These are phyloP conservation scores for Diplotaxis tenuifolia DNA, from an alignment of 345 rosid genomes.

Conservation along the genomic window DNA sequence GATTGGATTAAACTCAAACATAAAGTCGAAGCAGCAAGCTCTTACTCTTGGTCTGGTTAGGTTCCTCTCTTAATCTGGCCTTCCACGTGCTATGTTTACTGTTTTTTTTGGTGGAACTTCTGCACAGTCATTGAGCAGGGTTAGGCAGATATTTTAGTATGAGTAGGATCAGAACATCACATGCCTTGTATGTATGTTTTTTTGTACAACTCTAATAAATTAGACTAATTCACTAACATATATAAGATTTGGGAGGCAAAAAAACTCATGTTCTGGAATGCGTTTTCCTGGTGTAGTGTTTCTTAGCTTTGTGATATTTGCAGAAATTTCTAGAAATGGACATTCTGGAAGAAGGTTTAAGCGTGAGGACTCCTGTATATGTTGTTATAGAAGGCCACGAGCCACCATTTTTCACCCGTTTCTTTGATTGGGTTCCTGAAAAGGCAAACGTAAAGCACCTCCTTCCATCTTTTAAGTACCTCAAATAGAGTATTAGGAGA, in stretches of 20 bases:
- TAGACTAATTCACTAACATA: not conserved
- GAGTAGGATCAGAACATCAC: not conserved
- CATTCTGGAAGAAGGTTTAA: conserved; percentile 51
- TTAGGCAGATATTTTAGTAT: not conserved
- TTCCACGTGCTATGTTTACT: not conserved
- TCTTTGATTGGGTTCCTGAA: conserved; percentile 72
- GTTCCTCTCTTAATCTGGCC: conserved; percentile 4
- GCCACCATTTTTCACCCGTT: conserved; percentile 72
- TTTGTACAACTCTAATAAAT: not conserved
- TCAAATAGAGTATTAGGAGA: not conserved
- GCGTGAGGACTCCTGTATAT: conserved; percentile 57
- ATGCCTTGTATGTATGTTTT: not conserved
- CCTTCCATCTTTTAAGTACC: not conserved
- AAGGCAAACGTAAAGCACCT: conserved; percentile 56
- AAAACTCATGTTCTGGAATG: not conserved
- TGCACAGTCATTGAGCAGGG: not conserved
- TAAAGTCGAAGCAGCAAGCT: conserved; percentile 52
- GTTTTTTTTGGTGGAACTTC: not conserved
- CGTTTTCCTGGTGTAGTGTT: not conserved
- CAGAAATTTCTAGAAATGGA: conserved; percentile 71
- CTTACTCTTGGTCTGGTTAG: conserved; percentile 62
- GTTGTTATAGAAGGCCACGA: conserved; percentile 74
- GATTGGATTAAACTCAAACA: conserved; percentile 59
- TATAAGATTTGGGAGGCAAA: not conserved
- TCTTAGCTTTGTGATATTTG: conserved; percentile 35